A percentile compares a stretch with the other conserved stretches of the same genome.
Evolutionary conservation across 164 flowering plant species (phyloP).

Genomic region (Pachysandra terminalis): DNA sequence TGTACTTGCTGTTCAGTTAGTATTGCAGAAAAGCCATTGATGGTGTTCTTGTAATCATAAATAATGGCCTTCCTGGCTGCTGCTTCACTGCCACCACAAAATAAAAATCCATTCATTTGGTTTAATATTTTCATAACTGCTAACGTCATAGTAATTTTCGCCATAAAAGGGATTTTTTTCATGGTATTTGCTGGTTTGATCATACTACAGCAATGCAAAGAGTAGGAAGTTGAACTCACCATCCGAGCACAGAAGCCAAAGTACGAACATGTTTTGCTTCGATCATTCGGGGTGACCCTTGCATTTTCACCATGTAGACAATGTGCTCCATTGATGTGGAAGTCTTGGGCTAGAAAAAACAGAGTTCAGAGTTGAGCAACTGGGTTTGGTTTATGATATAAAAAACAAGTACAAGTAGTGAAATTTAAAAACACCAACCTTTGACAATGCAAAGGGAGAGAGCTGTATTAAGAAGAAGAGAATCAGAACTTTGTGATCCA

Average conservation of each 20-base stretch:
- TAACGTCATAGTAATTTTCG: too few species aligned
- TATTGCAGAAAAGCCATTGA: constrained; percentile 1
- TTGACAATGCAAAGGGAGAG: neutral
- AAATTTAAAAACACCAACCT: neutral
- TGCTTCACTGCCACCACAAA: constrained; percentile 1
- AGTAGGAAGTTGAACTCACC: neutral
- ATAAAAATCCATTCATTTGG: too few species aligned
- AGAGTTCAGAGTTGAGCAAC: neutral
- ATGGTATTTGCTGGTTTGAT: neutral
- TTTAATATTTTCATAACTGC: too few species aligned
- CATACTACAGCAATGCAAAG: too few species aligned
- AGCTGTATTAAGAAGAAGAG: too few species aligned
- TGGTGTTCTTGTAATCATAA: neutral
- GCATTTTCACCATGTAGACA: neutral
- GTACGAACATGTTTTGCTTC: neutral
- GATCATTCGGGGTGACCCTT: neutral
- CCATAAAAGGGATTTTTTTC: neutral
- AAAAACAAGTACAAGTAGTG: neutral
- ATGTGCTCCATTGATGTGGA: constrained; percentile 1
- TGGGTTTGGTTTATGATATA: neutral
- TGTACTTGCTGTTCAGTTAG: neutral
- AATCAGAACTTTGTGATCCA: too few species aligned
- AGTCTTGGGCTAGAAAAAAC: neutral
- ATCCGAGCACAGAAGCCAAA: constrained; percentile 4
- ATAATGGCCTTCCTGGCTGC: constrained; percentile 6